Evolutionary conservation across 345 rosid genomes (phyloP), one percentile per base, ranked within the genome.

Genomic region (Syzygium aqueum): DNA sequence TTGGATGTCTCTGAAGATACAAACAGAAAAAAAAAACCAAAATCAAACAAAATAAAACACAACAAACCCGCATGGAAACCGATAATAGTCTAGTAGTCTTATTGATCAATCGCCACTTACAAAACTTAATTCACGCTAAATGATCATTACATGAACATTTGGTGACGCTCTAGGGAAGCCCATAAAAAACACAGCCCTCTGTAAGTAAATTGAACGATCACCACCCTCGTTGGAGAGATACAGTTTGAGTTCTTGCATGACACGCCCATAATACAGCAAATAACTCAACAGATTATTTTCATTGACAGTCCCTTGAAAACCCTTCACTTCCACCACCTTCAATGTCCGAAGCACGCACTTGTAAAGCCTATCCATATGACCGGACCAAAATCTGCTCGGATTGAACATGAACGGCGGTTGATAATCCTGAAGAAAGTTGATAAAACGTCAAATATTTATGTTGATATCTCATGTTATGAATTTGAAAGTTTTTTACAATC

Each of bases 271-370:
- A 27, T 25, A 30, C 37, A 89, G 3, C 23, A 93, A n/a, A 85
- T 89, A 90, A 5, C 77, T 50, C 17, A 93, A n/a, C 53, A 93
- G 33, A 46, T 33, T 25, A 22, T 88, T 2, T 51, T 90, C 92
- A 17, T 53, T 87, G 10, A 17, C 6, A 1, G 43, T 77, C 51
- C 92, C 92, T 19, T 49, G 46, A 30, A 91, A 93, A 2, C 90
- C 91, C 53, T 85, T 91, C 14, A 91, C 87, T 77, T 89, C n/a
- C n/a, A 93, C 92, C 43, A 87, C 89, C 86, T 80, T 93, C 21
- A 93, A 90, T 5, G 87, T 88, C 19, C 27, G 67, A 8, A 43
- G 84, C 80, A 92, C 21, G 86, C 95, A 92, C n/a, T 33, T 61
- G 85, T 84, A 84, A 2, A 37, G 65, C 78, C 8, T 65, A 1